Base-by-base conservation (phyloP, 2,329 filamentous ascomycete species). In the Lizonia empirigonia region DNA sequence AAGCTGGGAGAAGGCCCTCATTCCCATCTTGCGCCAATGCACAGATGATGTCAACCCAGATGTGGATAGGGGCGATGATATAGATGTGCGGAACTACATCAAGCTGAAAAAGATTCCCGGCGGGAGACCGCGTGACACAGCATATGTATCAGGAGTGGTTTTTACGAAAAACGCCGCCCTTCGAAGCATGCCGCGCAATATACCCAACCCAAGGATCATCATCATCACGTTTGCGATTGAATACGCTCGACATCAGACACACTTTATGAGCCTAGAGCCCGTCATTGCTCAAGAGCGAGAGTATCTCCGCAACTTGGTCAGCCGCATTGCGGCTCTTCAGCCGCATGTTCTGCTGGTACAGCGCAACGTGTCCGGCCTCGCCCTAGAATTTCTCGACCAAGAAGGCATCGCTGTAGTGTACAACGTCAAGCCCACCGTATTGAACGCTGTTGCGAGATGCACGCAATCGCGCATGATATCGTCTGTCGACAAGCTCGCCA, bases 261-360 rank as follows among this genome's bases (percentile, higher is more conserved):
- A 97, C 70, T 97, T 99, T 71, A 97, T 99, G 92, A 99, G 94
- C 64, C 77, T 99, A 40, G 91, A 97, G 64, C 93, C 93, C 30
- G 91, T 99, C 48, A 96, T 99, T 63, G 89, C 93, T 47, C 94
- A 99, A 72, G 95, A 99, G 74, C 88, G 90, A 60, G 94, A 99
- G 68, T 99, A 94, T 61, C 78, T 99, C 20, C 85, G 88, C 61
- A 94, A 96, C 66, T 84, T 99, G 49, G 91, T 99, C 22, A 92
- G 90, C 67, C 85, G 94, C 45, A 97, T 99, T 62, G 86, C 90
- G 50, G 90, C 91, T 29, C 79, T 97, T 20, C 84, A 86, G 24
- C 94, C 94, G 6, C 89, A 93, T 41, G 80, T 99, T 9, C 78
- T 99, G 15, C 82, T 99, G n/a, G 91, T 94, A 1, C 89, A 97